Evolutionary conservation across 257 asterid genomes (phyloP).

Genomic region (Rubia yunnanensis): DNA sequence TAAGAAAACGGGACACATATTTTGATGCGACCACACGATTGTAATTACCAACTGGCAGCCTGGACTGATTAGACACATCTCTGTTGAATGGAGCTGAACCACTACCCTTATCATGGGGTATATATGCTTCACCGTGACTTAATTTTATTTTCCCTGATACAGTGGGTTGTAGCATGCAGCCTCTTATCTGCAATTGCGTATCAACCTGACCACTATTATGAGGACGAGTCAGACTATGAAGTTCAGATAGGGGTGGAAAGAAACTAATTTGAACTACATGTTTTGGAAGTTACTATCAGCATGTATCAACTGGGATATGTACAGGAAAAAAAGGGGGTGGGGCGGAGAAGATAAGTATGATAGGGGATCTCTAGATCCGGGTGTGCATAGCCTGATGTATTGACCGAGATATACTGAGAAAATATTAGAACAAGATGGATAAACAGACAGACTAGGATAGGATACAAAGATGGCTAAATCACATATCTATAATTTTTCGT

Average conservation of each 20-base stretch:
- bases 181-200: constrained; percentile 81
- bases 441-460: not conserved
- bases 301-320: too few species aligned
- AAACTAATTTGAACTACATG: not conserved
- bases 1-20: constrained; percentile 86
- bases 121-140: constrained; percentile 95
- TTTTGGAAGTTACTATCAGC: not conserved
- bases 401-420: not conserved
- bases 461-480: not conserved
- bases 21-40: constrained; percentile 84
- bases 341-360: too few species aligned
- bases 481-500: not conserved
- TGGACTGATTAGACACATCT: constrained; percentile 41
- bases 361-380: not conserved
- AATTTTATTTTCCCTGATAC: constrained; percentile 88
- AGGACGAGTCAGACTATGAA: constrained; percentile 21
- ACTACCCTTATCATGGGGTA: constrained; percentile 94
- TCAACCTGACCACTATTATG: constrained; percentile 93
- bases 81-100: constrained; percentile 70
- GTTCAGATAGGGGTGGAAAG: not conserved
- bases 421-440: not conserved
- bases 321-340: too few species aligned
- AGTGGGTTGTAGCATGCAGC: constrained; percentile 95
- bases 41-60: constrained; percentile 57
- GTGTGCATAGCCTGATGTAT: not conserved